These are phyloP conservation scores for Cladophialophora immunda DNA, from an alignment of 2,329 filamentous ascomycete species.

Conservation along the genomic window DNA sequence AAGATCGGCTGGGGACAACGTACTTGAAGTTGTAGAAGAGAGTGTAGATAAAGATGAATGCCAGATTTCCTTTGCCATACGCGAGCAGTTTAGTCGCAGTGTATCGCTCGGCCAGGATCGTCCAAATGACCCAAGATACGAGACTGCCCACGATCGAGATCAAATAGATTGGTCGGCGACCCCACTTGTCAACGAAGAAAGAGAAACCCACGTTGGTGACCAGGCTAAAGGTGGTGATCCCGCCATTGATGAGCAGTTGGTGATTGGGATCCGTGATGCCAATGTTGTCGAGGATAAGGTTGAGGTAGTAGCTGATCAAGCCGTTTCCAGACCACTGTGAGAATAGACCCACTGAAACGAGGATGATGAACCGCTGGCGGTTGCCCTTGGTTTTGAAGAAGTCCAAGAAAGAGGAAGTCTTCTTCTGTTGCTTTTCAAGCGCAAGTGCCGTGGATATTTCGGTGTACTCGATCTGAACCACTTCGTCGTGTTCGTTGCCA, in stretches of 20 bases:
- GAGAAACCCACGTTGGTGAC: conserved; percentile 48
- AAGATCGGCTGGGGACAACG: not conserved
- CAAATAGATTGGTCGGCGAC: conserved; percentile 55
- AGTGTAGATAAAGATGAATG: conserved; percentile 54
- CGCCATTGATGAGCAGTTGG: conserved; percentile 53
- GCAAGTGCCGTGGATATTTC: conserved; percentile 72
- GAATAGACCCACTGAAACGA: conserved; percentile 63
- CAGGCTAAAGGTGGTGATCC: conserved; percentile 51
- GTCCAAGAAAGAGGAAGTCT: conserved; percentile 64
- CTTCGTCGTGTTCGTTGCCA: conserved; percentile 51
- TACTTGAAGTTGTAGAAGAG: conserved; percentile 49
- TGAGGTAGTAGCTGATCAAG: conserved; percentile 52
- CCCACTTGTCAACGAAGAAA: conserved; percentile 51
- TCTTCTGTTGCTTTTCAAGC: conserved; percentile 61
- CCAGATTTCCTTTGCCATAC: conserved; percentile 51
- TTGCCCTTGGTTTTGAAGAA: conserved; percentile 69
- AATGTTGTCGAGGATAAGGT: conserved; percentile 44
- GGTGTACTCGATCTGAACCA: conserved; percentile 71
- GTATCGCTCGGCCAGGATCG: conserved; percentile 50
- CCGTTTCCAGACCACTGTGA: conserved; percentile 66
- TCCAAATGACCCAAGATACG: conserved; percentile 47
- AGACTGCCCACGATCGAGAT: conserved; percentile 55
- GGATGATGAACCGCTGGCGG: conserved; percentile 49
- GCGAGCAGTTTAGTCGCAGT: conserved; percentile 42
- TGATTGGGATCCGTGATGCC: conserved; percentile 49